Evolutionary conservation across 164 flowering plant species (phyloP), one percentile per base, ranked within the genome.

Genomic region (Stephania yunnanensis): DNA sequence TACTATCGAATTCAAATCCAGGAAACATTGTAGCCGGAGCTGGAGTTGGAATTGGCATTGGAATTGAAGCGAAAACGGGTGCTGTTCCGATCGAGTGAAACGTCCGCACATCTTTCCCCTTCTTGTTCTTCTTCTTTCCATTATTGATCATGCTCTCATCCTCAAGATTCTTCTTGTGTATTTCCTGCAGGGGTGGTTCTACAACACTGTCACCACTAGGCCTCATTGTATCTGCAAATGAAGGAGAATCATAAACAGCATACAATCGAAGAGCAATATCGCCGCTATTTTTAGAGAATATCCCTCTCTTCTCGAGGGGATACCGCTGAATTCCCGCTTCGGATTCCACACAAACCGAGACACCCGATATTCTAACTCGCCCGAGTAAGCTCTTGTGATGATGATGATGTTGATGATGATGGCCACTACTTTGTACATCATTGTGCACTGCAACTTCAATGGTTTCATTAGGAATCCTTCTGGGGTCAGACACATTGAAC

Each of bases 281-380:
- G 1, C 98, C 98, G 42, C 85, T 86, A 25, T 91, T 87, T 71
- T 89, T 79, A 6, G 97, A 92, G 67, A 95, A 95, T 8, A 90
- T 74, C 48, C 97, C 92, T 0, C 98, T 84, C 73, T 95, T 92
- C 67, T 95, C 95, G 15, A 95, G 94, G 0, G 98, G 97, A 86
- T 88, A 92, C 0, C 94, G 79, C 44, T 90, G 87, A 68, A 85
- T 76, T 0, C 69, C 9, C 13, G 94, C 87, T 19, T 87, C 89
- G 1, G 87, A 73, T 69, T 87, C 93, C 7, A 70, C 25, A 6
- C 91, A 85, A 29, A 95, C 83, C 3, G 89, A 89, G 8, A 58
- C 74, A n/a, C 95, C 98, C 5, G 90, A 90, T 45, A 95, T 88
- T 64, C 85, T 83, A 29, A 95, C 95, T 1, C 91, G 86, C 61